phyloP scores from a whole-genome alignment of 2,329 filamentous ascomycete genomes.

The Laburnicola sp. region DNA sequence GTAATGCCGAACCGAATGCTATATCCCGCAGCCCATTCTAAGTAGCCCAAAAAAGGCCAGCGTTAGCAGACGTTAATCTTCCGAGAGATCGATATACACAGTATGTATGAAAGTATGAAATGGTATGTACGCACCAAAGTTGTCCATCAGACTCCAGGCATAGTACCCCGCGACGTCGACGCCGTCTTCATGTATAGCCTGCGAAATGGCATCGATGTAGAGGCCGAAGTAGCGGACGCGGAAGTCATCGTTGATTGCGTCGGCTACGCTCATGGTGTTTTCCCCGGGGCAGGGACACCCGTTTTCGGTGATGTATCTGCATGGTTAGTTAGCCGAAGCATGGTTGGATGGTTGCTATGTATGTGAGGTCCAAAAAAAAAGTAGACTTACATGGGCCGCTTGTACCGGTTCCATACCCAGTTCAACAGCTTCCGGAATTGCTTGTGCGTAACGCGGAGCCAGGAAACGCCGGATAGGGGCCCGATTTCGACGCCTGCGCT shows the following conservation, averaged over 20 bases:
- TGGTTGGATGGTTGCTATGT: no score
- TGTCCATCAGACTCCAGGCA: conserved; percentile 49
- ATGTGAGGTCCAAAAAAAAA: no score
- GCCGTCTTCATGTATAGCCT: conserved; percentile 41
- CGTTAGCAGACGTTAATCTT: no score
- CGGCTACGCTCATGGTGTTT: conserved; percentile 32
- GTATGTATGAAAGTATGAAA: background rate
- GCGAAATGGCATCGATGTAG: conserved; percentile 45
- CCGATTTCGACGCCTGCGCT: conserved; percentile 42
- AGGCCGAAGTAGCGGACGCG: conserved; percentile 46
- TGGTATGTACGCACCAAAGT: conserved; percentile 28
- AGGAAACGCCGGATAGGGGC: conserved; percentile 38
- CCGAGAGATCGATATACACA: no score
- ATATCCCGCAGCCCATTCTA: conserved; percentile 47
- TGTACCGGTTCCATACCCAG: conserved; percentile 49
- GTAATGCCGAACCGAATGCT: conserved; percentile 47
- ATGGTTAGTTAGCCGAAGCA: background rate
- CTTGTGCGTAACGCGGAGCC: conserved; percentile 46
- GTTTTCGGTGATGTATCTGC: conserved; percentile 44
- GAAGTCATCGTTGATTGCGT: conserved; percentile 45
- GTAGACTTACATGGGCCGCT: conserved; percentile 44
- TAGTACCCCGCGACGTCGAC: conserved; percentile 48
- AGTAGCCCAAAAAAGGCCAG: no score
- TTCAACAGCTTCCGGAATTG: conserved; percentile 61
- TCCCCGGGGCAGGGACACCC: conserved; percentile 44